Base-by-base conservation (phyloP, 495 filamentous ascomycete species). In the Extremus antarcticus region DNA sequence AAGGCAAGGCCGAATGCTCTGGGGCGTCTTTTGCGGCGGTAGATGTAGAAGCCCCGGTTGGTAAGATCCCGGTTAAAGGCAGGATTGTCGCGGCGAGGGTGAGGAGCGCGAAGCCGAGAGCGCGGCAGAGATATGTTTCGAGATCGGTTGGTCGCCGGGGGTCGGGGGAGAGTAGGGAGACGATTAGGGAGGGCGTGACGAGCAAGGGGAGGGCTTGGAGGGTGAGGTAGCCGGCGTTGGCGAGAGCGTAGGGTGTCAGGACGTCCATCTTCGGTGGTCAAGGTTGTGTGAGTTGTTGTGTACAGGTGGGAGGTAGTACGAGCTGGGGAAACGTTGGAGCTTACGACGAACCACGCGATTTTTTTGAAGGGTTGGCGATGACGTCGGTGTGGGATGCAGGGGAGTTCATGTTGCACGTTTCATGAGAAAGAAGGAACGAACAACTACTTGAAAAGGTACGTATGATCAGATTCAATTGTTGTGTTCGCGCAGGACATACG, bases 41-140 rank as follows among this genome's bases (percentile, higher is more conserved):
- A 9, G 61, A 9, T 1, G 25, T 1, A 46, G n/a, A 24, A 41
- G 38, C 35, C 10, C 48, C 59, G 16, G 80, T 74, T 1, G 76
- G 78, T 17, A 94, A 68, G 3, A 78, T 78, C 51, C 88, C 89
- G 0, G 86, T 85, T 1, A 91, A 71, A 52, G 90, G 76, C 32
- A 89, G 68, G 4, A 76, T 76, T 32, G 91, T 66, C 11, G 79
- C 58, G 38, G 80, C 83, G 19, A 94, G 68, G 24, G 83, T 73
- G 19, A 94, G 62, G 24, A 88, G 71, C 20, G 79, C 66, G 35
- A 94, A 65, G 43, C 86, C 86, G 0, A 88, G 70, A 22, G 75
- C 77, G 25, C 87, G 84, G 39, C 81, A 78, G 63, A 90, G 78
- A 71, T 94, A 94, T 11, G 75, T 64, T 67, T 90, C 86, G n/a